A percentile compares a stretch with the other conserved stretches of the same genome.
Conservation (phyloP, 2,329 filamentous ascomycete genomes). For the Botrytis tulipae region DNA sequence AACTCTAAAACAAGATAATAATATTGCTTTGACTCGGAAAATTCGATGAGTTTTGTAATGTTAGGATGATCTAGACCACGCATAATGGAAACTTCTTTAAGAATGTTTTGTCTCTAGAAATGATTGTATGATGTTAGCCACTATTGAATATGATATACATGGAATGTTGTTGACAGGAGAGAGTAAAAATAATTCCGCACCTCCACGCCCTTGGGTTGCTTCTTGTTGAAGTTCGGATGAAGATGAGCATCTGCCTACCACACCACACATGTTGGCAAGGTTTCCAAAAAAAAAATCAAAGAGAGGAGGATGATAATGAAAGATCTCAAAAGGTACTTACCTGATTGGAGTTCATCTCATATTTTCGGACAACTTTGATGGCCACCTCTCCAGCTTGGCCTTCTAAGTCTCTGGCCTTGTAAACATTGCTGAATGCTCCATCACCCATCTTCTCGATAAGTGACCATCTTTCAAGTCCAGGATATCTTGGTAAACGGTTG, state of each 20-base stretch:
- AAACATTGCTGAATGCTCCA: slow-evolving; percentile 98
- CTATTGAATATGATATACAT: neutral
- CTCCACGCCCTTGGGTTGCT: slow-evolving; percentile 93
- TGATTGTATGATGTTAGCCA: slow-evolving; percentile 23
- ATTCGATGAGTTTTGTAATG: slow-evolving; percentile 90
- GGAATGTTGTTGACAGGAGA: slow-evolving; percentile 23
- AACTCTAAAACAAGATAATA: slow-evolving; percentile 97
- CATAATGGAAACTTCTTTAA: slow-evolving; percentile 99
- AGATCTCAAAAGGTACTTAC: slow-evolving; percentile 58
- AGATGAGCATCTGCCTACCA: slow-evolving; percentile 84
- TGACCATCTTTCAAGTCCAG: slow-evolving; percentile 81
- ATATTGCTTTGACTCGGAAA: slow-evolving; percentile 89
- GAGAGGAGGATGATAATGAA: slow-evolving; percentile 38
- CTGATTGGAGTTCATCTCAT: slow-evolving; percentile 98
- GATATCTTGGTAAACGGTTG: slow-evolving; percentile 82
- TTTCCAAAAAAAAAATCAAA: slow-evolving; percentile 25
- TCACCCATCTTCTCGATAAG: slow-evolving; percentile 97
- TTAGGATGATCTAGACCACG: slow-evolving; percentile 94
- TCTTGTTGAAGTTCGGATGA: slow-evolving; percentile 96
- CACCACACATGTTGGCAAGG: slow-evolving; percentile 54
- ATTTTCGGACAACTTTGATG: slow-evolving; percentile 98
- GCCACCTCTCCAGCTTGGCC: slow-evolving; percentile 77
- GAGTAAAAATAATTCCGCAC: slow-evolving; percentile 59
- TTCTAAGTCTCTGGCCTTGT: slow-evolving; percentile 74
- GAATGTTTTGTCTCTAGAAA: slow-evolving; percentile 83